phyloP scores from a whole-genome alignment of 495 filamentous ascomycete genomes.

The Symbiotaphrina buchneri region DNA sequence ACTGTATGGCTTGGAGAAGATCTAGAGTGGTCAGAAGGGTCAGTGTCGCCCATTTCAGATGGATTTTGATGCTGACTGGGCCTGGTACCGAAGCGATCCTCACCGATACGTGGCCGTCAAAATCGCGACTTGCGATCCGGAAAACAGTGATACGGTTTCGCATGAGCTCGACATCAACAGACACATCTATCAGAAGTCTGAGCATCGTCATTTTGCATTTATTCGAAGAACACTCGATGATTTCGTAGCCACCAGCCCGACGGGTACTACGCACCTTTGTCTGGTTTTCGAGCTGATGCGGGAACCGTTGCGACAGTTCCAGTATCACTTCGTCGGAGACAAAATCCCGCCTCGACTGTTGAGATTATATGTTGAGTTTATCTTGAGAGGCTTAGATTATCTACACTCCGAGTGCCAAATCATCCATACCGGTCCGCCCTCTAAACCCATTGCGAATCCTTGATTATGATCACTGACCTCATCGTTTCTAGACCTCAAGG shows the following conservation, averaged over 20 bases:
- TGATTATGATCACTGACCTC: not conserved
- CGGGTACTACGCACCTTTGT: conserved; percentile 4
- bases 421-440: conserved; percentile 1
- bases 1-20: conserved; percentile 1
- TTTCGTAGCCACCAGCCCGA: not conserved
- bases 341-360: conserved; percentile 2
- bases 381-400: conserved; percentile 5
- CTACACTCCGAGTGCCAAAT: conserved; percentile 3
- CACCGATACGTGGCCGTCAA: not conserved
- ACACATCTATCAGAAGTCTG: not conserved
- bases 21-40: not conserved
- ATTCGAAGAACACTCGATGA: not conserved
- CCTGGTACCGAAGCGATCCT: not conserved
- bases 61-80: not conserved
- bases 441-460: not conserved
- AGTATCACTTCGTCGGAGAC: not conserved
- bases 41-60: not conserved
- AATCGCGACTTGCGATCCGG: not conserved
- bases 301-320: conserved; percentile 5
- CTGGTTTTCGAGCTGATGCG: conserved; percentile 6
- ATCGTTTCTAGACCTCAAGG: not conserved
- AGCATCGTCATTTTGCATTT: too few relatives aligned
- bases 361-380: not conserved
- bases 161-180: not conserved
- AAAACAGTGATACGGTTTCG: not conserved